These are phyloP conservation scores for Albophoma yamanashiensis DNA, from an alignment of 2,329 filamentous ascomycete genomes.

Conservation along the genomic window DNA sequence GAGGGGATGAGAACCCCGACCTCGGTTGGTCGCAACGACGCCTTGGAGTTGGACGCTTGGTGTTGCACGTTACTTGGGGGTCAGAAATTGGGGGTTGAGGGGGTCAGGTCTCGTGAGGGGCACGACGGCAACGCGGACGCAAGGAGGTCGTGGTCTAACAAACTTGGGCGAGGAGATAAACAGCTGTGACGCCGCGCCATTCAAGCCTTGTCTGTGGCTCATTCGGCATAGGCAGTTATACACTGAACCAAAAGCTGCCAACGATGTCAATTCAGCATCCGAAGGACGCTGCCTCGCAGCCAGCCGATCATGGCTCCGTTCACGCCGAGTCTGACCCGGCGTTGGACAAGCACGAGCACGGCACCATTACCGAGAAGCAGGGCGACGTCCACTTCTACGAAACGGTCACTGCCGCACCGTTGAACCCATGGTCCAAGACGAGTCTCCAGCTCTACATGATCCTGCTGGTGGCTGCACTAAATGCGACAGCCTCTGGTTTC, in stretches of 20 bases:
- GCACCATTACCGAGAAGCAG: slow-evolving; percentile 15
- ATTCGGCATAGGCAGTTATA: background rate
- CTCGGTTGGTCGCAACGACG: background rate
- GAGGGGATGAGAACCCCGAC: background rate
- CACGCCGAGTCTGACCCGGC: slow-evolving; percentile 6
- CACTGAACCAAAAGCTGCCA: background rate
- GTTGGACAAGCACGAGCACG: slow-evolving; percentile 8
- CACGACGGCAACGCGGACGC: background rate
- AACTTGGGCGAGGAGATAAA: background rate
- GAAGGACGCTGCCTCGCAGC: background rate
- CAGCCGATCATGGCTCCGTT: slow-evolving; percentile 5
- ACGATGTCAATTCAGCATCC: background rate
- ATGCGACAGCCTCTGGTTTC: slow-evolving; percentile 26
- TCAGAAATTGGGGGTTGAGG: background rate
- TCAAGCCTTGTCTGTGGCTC: background rate
- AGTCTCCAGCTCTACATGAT: slow-evolving; percentile 25
- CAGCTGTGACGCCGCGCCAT: background rate
- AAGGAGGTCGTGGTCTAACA: background rate
- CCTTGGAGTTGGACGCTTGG: background rate
- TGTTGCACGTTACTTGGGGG: background rate
- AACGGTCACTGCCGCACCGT: slow-evolving; percentile 14
- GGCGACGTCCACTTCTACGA: slow-evolving; percentile 16
- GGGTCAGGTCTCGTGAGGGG: background rate
- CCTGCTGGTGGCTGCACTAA: slow-evolving; percentile 23
- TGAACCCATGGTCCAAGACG: slow-evolving; percentile 21